A percentile compares a stretch with the other conserved stretches of the same genome.
Conservation (phyloP, 2,329 filamentous ascomycete genomes). For the Cytospora chrysosperma region DNA sequence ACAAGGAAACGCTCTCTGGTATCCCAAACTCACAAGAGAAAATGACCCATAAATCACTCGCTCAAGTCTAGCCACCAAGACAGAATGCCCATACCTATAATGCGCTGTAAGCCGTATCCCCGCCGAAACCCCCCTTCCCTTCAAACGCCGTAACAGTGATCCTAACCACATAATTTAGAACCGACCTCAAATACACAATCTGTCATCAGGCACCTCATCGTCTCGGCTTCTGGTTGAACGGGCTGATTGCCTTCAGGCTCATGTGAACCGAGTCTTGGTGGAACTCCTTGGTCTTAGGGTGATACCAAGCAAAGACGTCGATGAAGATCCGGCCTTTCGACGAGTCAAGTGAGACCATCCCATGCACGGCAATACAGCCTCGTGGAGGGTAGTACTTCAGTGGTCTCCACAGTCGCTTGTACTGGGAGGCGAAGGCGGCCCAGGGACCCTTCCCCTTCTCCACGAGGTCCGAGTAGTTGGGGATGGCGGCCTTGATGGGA, state of each 20-base stretch:
- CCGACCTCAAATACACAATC: not conserved
- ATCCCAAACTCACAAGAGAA: conserved; percentile 14
- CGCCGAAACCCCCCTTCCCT: not conserved
- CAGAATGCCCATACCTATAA: not conserved
- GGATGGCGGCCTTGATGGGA: conserved; percentile 26
- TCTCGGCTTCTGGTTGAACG: conserved; percentile 18
- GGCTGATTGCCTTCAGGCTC: conserved; percentile 35
- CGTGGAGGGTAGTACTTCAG: conserved; percentile 44
- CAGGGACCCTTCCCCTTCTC: conserved; percentile 37
- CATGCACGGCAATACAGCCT: conserved; percentile 53
- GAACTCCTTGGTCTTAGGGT: conserved; percentile 53
- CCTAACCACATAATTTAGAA: not conserved
- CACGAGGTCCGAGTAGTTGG: conserved; percentile 26
- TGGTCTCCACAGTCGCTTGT: conserved; percentile 45
- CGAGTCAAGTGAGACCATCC: conserved; percentile 53
- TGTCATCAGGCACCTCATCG: not conserved
- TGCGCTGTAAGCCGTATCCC: not conserved
- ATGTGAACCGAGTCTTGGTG: conserved; percentile 39
- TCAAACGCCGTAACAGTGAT: conserved; percentile 11
- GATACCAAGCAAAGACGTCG: conserved; percentile 54
- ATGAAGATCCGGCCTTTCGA: conserved; percentile 47
- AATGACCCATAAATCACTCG: not conserved
- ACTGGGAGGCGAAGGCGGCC: conserved; percentile 31
- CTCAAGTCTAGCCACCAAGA: conserved; percentile 6
- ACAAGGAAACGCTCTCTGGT: conserved; percentile 13